Percentiles rank a stretch among this genome's conserved stretches.
Evolutionary conservation across 441 rosid genomes (phyloP).

Genomic region (Metrosideros polymorpha): DNA sequence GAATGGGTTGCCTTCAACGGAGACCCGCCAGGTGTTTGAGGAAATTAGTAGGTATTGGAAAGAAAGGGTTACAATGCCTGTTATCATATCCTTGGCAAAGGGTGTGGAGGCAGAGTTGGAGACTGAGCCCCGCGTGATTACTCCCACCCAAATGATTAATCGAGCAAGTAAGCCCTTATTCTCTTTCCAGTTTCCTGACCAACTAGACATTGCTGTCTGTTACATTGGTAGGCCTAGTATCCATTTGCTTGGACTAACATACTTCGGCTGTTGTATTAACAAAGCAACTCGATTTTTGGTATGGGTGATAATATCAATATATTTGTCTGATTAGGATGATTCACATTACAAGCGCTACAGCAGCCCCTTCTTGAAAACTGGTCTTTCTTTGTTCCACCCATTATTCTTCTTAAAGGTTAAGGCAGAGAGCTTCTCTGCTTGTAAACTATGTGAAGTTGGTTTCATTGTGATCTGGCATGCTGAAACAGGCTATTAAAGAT

Average conservation of each 20-base stretch:
- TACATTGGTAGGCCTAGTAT: neutral
- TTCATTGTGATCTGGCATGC: neutral
- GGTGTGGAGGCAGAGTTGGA: conserved; percentile 87
- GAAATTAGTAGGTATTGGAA: conserved; percentile 85
- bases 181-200: conserved; percentile 3
- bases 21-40: conserved; percentile 74
- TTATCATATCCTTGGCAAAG: conserved; percentile 80
- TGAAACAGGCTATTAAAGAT: neutral
- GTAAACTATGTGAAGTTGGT: neutral
- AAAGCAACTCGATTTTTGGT: neutral
- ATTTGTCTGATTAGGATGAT: neutral
- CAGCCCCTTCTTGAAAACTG: neutral
- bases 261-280: neutral
- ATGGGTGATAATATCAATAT: neutral
- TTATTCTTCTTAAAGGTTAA: neutral
- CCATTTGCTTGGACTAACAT: neutral
- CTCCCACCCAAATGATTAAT: conserved; percentile 90
- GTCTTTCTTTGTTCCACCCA: neutral
- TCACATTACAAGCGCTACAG: neutral
- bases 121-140: conserved; percentile 79
- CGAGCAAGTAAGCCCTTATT: conserved; percentile 65
- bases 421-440: neutral
- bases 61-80: conserved; percentile 69
- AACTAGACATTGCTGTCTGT: neutral
- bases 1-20: conserved; percentile 94